Conservation (phyloP, 768 basidiomycete species). For the Crassisporium funariophilum region DNA sequence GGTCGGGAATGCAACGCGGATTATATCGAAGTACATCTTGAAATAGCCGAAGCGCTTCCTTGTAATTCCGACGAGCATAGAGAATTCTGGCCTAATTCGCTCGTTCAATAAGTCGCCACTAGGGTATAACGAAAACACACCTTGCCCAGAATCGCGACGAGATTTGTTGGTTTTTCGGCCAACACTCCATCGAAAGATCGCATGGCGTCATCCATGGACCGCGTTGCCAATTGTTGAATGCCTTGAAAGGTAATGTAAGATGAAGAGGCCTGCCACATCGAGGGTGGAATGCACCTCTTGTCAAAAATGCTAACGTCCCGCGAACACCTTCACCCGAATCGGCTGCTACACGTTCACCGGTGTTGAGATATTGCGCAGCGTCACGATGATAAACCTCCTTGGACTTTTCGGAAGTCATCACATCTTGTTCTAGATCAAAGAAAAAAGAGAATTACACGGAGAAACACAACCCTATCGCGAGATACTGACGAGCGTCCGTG, state of each 20-base stretch:
- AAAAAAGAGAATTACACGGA: neutral
- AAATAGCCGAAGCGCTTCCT: slow-evolving; percentile 81
- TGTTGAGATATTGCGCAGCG: slow-evolving; percentile 70
- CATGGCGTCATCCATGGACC: slow-evolving; percentile 80
- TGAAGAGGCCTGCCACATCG: neutral
- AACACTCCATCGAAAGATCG: slow-evolving; percentile 83
- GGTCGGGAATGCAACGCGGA: slow-evolving; percentile 85
- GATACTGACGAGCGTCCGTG: slow-evolving; percentile 67
- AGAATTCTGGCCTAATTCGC: slow-evolving; percentile 73
- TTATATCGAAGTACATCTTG: slow-evolving; percentile 80
- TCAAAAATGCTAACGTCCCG: slow-evolving; percentile 61
- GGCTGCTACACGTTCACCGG: slow-evolving; percentile 52
- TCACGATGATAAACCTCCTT: slow-evolving; percentile 73
- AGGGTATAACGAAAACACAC: slow-evolving; percentile 37
- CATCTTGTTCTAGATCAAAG: slow-evolving; percentile 58
- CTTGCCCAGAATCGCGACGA: slow-evolving; percentile 88
- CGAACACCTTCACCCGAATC: slow-evolving; percentile 62
- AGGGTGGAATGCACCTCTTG: slow-evolving; percentile 50
- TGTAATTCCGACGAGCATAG: slow-evolving; percentile 76
- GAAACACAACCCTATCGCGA: neutral
- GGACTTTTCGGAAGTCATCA: slow-evolving; percentile 55
- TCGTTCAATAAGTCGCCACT: slow-evolving; percentile 6
- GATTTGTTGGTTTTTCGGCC: slow-evolving; percentile 76
- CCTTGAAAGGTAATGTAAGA: slow-evolving; percentile 44
- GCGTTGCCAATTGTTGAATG: slow-evolving; percentile 78